phyloP scores from a whole-genome alignment of 2,329 filamentous ascomycete genomes.

The Aspergillus udagawae region DNA sequence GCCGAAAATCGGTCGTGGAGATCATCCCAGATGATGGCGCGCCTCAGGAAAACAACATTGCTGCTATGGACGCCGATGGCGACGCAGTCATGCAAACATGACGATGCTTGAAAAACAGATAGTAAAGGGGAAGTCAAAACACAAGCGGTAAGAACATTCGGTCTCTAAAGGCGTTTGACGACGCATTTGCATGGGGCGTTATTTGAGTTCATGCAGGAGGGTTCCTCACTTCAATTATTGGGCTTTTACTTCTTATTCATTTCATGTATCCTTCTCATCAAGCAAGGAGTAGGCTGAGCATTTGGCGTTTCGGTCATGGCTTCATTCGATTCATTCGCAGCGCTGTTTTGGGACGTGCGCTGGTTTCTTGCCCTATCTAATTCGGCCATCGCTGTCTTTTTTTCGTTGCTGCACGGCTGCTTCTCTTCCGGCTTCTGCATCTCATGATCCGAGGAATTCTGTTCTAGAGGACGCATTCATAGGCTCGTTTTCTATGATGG shows the following conservation, averaged over 20 bases:
- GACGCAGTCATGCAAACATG: conserved; percentile 30
- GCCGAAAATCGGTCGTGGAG: conserved; percentile 21
- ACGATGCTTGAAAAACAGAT: conserved; percentile 3
- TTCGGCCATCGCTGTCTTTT: background rate
- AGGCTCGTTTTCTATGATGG: background rate
- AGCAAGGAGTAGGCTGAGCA: conserved; percentile 24
- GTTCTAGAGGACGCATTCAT: background rate
- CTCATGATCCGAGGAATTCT: background rate
- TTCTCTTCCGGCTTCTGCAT: too few species aligned
- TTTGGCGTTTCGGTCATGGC: conserved; percentile 14
- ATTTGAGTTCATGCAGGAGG: conserved; percentile 7
- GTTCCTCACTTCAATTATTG: conserved; percentile 6
- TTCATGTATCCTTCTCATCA: conserved; percentile 12
- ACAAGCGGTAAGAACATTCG: background rate
- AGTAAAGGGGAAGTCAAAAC: background rate
- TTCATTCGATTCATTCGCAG: background rate
- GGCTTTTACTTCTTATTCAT: conserved; percentile 1
- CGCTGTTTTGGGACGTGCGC: background rate
- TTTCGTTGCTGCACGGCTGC: background rate
- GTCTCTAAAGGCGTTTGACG: conserved; percentile 6
- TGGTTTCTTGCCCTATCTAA: background rate
- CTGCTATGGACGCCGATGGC: conserved; percentile 23
- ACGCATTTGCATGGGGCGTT: conserved; percentile 26
- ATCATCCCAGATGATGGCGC: conserved; percentile 22
- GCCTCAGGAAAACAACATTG: conserved; percentile 12